Evolutionary conservation across 1,284 basidiomycete genomes (phyloP).

Genomic region (Leccinum fallax): DNA sequence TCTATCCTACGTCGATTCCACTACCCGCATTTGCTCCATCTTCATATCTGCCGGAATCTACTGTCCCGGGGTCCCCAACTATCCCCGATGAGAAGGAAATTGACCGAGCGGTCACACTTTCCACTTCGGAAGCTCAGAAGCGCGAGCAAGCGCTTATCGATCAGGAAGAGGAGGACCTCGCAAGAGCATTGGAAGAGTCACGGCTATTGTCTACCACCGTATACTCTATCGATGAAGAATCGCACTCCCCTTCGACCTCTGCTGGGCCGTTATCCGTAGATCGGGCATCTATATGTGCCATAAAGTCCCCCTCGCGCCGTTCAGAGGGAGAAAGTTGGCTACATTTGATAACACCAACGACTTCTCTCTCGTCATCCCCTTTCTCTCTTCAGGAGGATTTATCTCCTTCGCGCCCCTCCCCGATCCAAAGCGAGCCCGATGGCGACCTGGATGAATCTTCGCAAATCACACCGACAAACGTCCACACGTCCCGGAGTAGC

Average conservation of each 20-base stretch:
- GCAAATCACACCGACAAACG: constrained; percentile 9
- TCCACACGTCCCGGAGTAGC: constrained; percentile 11
- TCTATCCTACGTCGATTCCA: constrained; percentile 38
- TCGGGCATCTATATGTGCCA: constrained; percentile 17
- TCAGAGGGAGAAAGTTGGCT: constrained; percentile 38
- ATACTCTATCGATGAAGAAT: constrained; percentile 22
- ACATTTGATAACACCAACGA: constrained; percentile 34
- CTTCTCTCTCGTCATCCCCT: constrained; percentile 29
- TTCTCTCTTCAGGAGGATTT: constrained; percentile 15
- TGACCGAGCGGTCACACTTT: constrained; percentile 50
- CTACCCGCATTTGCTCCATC: constrained; percentile 18
- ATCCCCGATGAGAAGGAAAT: constrained; percentile 37
- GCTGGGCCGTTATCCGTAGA: constrained; percentile 15
- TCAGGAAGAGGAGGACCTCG: constrained; percentile 65
- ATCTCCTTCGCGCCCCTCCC: background rate
- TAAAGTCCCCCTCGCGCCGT: constrained; percentile 17
- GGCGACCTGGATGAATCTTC: constrained; percentile 7
- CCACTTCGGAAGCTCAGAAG: constrained; percentile 49
- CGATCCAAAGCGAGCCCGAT: constrained; percentile 7
- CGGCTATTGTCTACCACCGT: constrained; percentile 34
- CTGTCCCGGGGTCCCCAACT: background rate
- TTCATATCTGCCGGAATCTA: constrained; percentile 15
- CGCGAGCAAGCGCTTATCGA: constrained; percentile 37
- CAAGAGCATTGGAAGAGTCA: constrained; percentile 65
- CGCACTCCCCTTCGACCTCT: constrained; percentile 10